Conservation (phyloP, 1,284 basidiomycete genomes). For the Trichosporon sp. region DNA sequence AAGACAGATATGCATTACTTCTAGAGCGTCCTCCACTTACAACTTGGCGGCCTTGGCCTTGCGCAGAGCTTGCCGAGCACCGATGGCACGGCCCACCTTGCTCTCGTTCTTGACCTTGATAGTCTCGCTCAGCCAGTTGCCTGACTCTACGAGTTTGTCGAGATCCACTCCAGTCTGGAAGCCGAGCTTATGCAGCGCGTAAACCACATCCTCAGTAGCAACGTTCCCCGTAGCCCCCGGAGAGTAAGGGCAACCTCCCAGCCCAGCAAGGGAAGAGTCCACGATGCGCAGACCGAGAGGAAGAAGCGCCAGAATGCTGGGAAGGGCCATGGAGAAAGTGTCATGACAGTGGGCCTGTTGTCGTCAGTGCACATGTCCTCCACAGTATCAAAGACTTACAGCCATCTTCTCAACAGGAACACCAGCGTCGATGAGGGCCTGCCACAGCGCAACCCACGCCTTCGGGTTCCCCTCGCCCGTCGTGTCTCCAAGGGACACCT, state of each 20-base stretch:
- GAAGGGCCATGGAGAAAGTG: constrained; percentile 73
- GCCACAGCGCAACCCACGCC: constrained; percentile 63
- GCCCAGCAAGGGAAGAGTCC: constrained; percentile 68
- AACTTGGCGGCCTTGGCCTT: constrained; percentile 14
- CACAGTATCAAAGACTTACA: constrained; percentile 51
- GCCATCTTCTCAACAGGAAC: constrained; percentile 60
- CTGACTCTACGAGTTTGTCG: constrained; percentile 64
- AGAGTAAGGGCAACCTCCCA: constrained; percentile 92
- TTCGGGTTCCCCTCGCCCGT: constrained; percentile 78
- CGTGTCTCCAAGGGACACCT: constrained; percentile 87
- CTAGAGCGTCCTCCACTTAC: neutral
- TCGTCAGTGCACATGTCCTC: neutral
- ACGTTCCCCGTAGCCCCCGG: constrained; percentile 94
- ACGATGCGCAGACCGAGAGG: constrained; percentile 53
- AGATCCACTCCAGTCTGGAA: constrained; percentile 68
- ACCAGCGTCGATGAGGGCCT: constrained; percentile 59
- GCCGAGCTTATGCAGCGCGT: constrained; percentile 67
- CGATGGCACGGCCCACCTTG: constrained; percentile 72
- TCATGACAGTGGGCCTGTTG: constrained; percentile 65
- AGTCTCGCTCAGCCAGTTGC: constrained; percentile 70
- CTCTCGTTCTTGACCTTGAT: constrained; percentile 68
- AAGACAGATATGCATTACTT: neutral
- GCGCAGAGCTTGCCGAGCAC: constrained; percentile 50
- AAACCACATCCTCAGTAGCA: constrained; percentile 83
- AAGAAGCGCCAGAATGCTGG: constrained; percentile 52